Base-by-base conservation (phyloP, 371 early-diverging fungal genomes). In the Apophysomyces trapeziformis region DNA sequence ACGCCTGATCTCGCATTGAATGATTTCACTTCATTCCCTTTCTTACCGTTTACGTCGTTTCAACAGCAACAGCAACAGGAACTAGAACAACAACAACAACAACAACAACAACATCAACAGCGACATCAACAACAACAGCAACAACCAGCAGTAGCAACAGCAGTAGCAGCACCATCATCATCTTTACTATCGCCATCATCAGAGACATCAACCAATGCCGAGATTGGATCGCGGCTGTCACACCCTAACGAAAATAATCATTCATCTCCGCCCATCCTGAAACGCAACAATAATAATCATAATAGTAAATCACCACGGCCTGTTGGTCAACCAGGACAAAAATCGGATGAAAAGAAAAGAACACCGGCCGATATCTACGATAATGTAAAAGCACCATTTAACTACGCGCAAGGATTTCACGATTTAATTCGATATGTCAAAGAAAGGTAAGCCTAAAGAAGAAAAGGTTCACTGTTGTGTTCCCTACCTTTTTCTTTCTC, bases 381-480 rank as follows among this genome's bases (percentile, higher is more conserved):
- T 39, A 74, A 79, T 62, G 92, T 93, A 13, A 82, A 79, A 57
- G 82, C 85, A 58, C 94, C 96, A 8, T 93, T 91, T 75, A 90
- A 92, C 67, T 95, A 96, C 73, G 89, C 91, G 13, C 92, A 91
- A 68, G 96, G 96, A 5, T 96, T 92, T 72, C 96, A 95, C 70
- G 93, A 90, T 68, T 76, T 95, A 32, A 83, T 93, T 50, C 84
- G 84, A 50, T 90, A 89, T 70, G 89, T 94, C n/a, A 83, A 85
- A 60, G 89, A 89, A 70, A 84, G 89, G 92, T 91, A 83, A 68
- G 76, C 59, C 38, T 11, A 11, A 3, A 18, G 7, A 16, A 12
- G 71, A 26, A 13, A 45, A 13, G 46, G 46, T 18, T 45, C 16
- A 45, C 5, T 6, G n/a, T 13, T 45, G 46, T 12, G 32, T 26